Evolutionary conservation across 441 rosid genomes (phyloP), one percentile per base, ranked within the genome.

Genomic region (Gossypium gossypioides): DNA sequence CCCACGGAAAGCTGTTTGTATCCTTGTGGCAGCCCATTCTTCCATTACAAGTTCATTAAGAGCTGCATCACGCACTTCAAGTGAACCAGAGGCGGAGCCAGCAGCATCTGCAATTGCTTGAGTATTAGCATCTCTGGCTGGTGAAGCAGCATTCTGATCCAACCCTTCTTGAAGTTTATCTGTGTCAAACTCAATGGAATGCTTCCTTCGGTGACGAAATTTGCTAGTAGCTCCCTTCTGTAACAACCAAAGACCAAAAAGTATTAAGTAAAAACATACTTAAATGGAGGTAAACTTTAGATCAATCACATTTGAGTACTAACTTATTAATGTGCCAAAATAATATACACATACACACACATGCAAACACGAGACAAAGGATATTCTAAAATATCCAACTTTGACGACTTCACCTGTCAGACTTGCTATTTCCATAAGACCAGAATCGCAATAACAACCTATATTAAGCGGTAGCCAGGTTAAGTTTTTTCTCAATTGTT

Each of bases 1-100:
- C 71, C 96, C 95, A 62, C 99, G 92, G 74, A 89, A 95, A 60
- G 96, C 88, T 37, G 99, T 91, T 81, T 95, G 99, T 56, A 95
- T 91, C 65, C 88, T 85, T 25, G 86, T 88, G 40, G 97, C 94
- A 69, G 97, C 97, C 81, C 73, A 79, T 77, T 89, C 86, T 79
- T 87, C 93, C 77, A 76, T 82, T 58, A 64, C 52, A 48, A 46
- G 71, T 75, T 80, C 87, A 83, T 74, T 75, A 27, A 65, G 76
- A 76, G 73, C 76, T n/a, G 74, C 70, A 76, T 78, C 87, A 74
- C 84, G 83, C 55, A 80, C 81, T 73, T 87, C 86, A 68, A 74
- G 72, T 34, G 95, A 84, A 80, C 80, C 80, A 21, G 85, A 82
- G 77, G 88, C 79, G 13, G 84, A 86, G 78, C 81, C 91, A 6